A percentile compares a stretch with the other conserved stretches of the same genome.
Conservation (phyloP, 2,329 filamentous ascomycete species). For the Alternaria brassicicola region DNA sequence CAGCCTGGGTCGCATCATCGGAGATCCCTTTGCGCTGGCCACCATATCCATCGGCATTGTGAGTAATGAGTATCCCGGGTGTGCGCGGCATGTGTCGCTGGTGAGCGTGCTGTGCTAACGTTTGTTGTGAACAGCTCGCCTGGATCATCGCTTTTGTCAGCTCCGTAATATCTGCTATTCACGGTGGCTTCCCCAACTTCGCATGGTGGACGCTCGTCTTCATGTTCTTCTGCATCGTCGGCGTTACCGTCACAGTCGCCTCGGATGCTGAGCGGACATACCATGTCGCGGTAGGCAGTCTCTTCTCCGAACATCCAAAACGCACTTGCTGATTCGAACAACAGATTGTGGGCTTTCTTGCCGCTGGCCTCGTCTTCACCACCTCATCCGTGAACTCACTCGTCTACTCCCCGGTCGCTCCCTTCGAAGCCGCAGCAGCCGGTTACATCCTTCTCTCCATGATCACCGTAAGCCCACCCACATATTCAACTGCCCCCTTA, state of each 20-base stretch:
- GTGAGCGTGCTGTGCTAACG: slow-evolving; percentile 26
- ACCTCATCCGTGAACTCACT: slow-evolving; percentile 86
- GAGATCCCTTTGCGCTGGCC: slow-evolving; percentile 93
- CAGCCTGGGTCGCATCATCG: slow-evolving; percentile 85
- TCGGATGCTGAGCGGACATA: slow-evolving; percentile 87
- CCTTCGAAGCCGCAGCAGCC: slow-evolving; percentile 84
- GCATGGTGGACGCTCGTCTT: slow-evolving; percentile 92
- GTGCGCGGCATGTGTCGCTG: not conserved
- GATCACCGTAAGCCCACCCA: slow-evolving; percentile 71
- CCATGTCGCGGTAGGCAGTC: slow-evolving; percentile 71
- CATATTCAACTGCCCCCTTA: not conserved
- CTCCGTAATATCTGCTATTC: slow-evolving; percentile 74
- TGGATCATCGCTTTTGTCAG: slow-evolving; percentile 93
- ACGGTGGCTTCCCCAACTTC: slow-evolving; percentile 75
- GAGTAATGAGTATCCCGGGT: slow-evolving; percentile 55
- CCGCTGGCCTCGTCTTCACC: slow-evolving; percentile 80
- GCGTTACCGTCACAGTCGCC: slow-evolving; percentile 80
- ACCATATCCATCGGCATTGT: slow-evolving; percentile 92
- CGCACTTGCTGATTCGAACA: slow-evolving; percentile 28
- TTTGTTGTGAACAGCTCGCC: slow-evolving; percentile 69
- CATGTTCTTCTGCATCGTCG: slow-evolving; percentile 80
- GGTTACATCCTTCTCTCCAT: slow-evolving; percentile 95
- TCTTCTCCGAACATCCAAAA: not conserved
- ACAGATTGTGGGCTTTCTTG: slow-evolving; percentile 83
- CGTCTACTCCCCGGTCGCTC: slow-evolving; percentile 75